Percentiles rank a stretch among this genome's conserved stretches.
These are phyloP conservation scores for Calonectria henricotiae DNA, from an alignment of 2,329 filamentous ascomycete genomes.

Conservation along the genomic window DNA sequence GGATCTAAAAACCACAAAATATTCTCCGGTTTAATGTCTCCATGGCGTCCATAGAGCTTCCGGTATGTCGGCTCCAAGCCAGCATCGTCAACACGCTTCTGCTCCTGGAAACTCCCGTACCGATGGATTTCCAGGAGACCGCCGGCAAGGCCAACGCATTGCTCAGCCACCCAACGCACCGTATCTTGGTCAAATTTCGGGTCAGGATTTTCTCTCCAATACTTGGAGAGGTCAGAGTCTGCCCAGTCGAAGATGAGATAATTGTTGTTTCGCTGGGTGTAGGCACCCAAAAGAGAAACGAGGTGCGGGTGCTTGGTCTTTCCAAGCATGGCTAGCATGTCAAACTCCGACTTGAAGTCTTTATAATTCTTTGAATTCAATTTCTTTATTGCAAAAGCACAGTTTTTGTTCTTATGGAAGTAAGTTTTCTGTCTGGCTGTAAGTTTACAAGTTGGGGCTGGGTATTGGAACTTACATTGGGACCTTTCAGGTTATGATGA, in stretches of 20 bases:
- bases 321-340: neutral
- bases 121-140: neutral
- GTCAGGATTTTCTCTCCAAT: neutral
- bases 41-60: neutral
- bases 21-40: neutral
- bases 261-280: neutral
- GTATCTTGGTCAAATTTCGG: neutral
- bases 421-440: neutral
- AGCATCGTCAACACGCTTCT: neutral
- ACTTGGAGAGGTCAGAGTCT: neutral
- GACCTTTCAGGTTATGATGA: neutral
- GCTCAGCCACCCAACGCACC: neutral
- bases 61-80: neutral
- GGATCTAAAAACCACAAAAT: neutral
- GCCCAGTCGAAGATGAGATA: constrained; percentile 2
- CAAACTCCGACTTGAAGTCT: neutral
- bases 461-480: neutral
- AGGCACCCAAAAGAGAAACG: constrained; percentile 4
- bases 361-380: neutral
- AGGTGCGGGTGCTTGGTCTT: constrained; percentile 34
- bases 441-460: no score
- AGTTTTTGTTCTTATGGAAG: neutral
- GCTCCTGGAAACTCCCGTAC: neutral
- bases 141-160: neutral
- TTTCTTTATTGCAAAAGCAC: neutral